A percentile compares a stretch with the other conserved stretches of the same genome.
These are phyloP conservation scores for Globisporangium lucens DNA, from an alignment of 352 stramenopile species.

Conservation along the genomic window DNA sequence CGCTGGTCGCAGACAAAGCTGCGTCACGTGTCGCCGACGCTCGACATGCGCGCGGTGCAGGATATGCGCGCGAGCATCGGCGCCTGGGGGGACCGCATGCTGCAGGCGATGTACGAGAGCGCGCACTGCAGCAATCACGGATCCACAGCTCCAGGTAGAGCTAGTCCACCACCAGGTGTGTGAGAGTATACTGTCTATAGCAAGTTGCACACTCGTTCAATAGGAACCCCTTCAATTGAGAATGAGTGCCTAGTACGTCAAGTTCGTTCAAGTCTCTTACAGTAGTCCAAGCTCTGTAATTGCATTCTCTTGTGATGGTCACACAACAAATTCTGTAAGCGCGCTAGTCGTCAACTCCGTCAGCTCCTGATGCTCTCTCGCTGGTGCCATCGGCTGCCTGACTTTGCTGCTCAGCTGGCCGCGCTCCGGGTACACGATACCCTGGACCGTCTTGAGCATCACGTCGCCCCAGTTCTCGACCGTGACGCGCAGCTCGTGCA, in stretches of 20 bases:
- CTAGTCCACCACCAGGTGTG: neutral
- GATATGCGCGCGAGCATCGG: constrained; percentile 18
- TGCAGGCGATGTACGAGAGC: constrained; percentile 12
- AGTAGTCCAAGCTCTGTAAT: too few relatives aligned
- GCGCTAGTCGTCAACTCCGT: too few relatives aligned
- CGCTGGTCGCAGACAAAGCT: constrained; percentile 18
- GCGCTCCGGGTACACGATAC: neutral
- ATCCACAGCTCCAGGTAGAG: neutral
- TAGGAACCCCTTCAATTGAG: too few relatives aligned
- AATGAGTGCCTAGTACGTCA: too few relatives aligned
- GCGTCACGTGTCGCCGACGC: neutral
- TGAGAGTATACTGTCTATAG: too few relatives aligned
- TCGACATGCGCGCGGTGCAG: neutral
- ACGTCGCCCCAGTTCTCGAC: constrained; percentile 3
- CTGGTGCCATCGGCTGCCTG: too few relatives aligned
- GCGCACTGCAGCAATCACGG: neutral
- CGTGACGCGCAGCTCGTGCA: neutral
- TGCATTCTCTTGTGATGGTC: too few relatives aligned
- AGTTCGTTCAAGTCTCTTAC: too few relatives aligned
- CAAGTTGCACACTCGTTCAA: too few relatives aligned
- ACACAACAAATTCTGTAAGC: too few relatives aligned
- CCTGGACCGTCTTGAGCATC: neutral
- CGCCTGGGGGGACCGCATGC: constrained; percentile 14
- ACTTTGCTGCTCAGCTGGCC: too few relatives aligned
- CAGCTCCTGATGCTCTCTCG: too few relatives aligned